Base-by-base conservation (phyloP, 768 basidiomycete genomes). In the Mrakia blollopis region DNA sequence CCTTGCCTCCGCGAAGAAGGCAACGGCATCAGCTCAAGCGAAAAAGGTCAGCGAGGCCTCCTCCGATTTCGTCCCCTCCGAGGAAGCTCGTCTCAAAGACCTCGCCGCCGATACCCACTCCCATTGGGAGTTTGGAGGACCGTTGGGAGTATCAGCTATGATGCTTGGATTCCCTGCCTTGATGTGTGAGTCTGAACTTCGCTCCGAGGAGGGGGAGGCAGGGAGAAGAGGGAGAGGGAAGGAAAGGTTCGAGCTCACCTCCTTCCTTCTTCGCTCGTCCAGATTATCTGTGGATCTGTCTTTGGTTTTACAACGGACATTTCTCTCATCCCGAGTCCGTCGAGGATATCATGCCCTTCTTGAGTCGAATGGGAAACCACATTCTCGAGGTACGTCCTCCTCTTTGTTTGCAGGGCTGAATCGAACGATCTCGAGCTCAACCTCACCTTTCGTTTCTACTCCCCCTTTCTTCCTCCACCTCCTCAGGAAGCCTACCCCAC, bases 261-360 rank as follows among this genome's bases (percentile, higher is more conserved):
- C 44, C n/a, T 25, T 44, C 57, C 65, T 4, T 35, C 68, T 11
- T 18, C 2, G 57, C 10, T 50, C 47, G 44, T 50, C 47, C 47
- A 84, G 83, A 97, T 84, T 99, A 98, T 85, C 88, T 98, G 79
- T 98, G 94, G 93, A 93, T 93, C 78, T 99, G 96, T 82, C 88
- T 98, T 50, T 93, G 91, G 89, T 97, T 95, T 84, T 94, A 98
- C 82, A 91, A 97, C 80, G 97, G 97, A 57, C 87, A 88, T 79
- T 85, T 94, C 52, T 88, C 91, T 11, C 83, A 86, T 79, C 94
- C 94, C 0, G 84, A 84, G 23, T 37, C 57, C 11, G 77, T 88
- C 37, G 88, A 88, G 37, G 92, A 93, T 76, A 86, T 94, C 57
- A 79, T 86, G 78, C 93, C 94, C 0, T 95, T 94, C 86, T 82